phyloP scores from a whole-genome alignment of 2,329 filamentous ascomycete species.

The Aotearoamyces nothofagi region DNA sequence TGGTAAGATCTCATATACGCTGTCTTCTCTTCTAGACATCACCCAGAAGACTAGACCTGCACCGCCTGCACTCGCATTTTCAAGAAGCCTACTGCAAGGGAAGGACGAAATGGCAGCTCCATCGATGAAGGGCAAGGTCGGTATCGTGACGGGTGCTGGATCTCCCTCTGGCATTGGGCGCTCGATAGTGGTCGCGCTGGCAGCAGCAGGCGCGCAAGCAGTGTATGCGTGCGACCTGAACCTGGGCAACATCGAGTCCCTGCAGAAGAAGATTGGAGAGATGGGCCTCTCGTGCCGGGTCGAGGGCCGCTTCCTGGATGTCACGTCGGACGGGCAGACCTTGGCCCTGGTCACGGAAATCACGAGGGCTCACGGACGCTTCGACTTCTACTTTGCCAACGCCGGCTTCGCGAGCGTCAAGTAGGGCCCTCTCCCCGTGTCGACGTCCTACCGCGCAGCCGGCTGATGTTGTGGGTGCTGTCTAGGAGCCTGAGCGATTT shows the following conservation, averaged over 20 bases:
- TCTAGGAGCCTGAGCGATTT: too few relatives aligned
- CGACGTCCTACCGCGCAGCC: too few relatives aligned
- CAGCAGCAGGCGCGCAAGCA: slow-evolving; percentile 7
- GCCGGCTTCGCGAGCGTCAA: slow-evolving; percentile 7
- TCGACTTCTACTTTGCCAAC: slow-evolving; percentile 13
- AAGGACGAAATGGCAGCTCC: too few relatives aligned
- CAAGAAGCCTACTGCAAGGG: too few relatives aligned
- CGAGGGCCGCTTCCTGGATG: slow-evolving; percentile 3
- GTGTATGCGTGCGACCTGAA: slow-evolving; percentile 10
- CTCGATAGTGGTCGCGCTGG: slow-evolving; percentile 11
- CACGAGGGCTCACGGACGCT: slow-evolving; percentile 2
- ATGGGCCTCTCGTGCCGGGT: slow-evolving; percentile 1
- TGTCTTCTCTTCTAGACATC: too few relatives aligned
- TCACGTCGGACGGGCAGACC: slow-evolving; percentile 4
- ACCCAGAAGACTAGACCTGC: too few relatives aligned
- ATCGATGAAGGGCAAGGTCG: slow-evolving; percentile 10
- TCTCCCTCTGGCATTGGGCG: slow-evolving; percentile 15
- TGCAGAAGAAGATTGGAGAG: background rate
- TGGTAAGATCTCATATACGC: too few relatives aligned
- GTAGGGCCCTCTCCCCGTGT: too few relatives aligned
- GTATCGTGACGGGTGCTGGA: slow-evolving; percentile 16
- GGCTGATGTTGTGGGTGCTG: too few relatives aligned
- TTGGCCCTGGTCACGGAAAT: slow-evolving; percentile 1
- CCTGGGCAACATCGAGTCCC: slow-evolving; percentile 2
- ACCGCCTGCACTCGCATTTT: too few relatives aligned